phyloP scores from a whole-genome alignment of 148 eudicot species.

The Amaranthus cruentus region DNA sequence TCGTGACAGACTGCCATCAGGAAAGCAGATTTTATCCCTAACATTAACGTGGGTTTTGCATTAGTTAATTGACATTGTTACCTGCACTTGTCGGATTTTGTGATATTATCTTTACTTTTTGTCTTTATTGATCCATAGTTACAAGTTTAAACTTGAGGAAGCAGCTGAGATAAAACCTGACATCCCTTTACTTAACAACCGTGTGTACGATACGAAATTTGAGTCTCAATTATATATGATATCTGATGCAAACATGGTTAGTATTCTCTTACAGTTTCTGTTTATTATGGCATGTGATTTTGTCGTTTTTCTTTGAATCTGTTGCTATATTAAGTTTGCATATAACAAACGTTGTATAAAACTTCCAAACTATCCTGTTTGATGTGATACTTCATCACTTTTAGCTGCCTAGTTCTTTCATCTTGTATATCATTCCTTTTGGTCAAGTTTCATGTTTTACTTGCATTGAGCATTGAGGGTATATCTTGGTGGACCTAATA shows the following conservation, averaged over 20 bases:
- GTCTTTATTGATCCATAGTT: conserved; percentile 49
- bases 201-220: conserved; percentile 87
- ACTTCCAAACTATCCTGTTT: too few species aligned
- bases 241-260: conserved; percentile 91
- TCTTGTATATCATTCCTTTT: not conserved
- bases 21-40: conserved; percentile 81
- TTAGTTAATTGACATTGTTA: not conserved
- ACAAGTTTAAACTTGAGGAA: conserved; percentile 93
- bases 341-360: not conserved
- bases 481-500: not conserved
- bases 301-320: not conserved
- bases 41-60: conserved; percentile 63
- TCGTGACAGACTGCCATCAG: conserved; percentile 92
- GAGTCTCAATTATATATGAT: conserved; percentile 99
- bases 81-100: not conserved
- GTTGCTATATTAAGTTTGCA: not conserved
- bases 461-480: not conserved
- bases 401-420: conserved; percentile 4
- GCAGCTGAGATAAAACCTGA: conserved; percentile 86
- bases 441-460: not conserved
- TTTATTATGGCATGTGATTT: not conserved
- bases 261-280: conserved; percentile 5
- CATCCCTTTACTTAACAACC: conserved; percentile 85
- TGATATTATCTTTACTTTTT: not conserved
- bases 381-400: not conserved